Conservation (phyloP, 768 basidiomycete species). For the Termitomyces bulborhizus region DNA sequence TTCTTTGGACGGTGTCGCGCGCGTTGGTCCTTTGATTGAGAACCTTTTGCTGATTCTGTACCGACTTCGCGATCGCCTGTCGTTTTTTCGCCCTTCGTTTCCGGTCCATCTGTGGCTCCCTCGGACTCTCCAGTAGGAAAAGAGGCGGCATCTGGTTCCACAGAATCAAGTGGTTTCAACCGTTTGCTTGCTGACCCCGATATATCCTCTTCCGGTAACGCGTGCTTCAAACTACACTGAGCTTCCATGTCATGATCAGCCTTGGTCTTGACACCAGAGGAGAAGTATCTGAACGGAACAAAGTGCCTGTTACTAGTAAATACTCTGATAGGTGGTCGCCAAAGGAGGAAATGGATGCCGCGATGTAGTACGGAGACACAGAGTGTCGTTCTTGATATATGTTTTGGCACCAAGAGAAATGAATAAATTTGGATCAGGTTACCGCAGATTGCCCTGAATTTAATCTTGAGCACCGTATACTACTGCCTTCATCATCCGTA, state of each 20-base stretch:
- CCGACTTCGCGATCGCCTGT: not conserved
- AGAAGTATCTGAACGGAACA: not conserved
- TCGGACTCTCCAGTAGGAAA: not conserved
- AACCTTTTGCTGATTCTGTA: not conserved
- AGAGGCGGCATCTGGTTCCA: not conserved
- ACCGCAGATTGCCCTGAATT: not conserved
- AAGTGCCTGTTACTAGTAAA: not conserved
- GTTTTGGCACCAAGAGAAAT: not conserved
- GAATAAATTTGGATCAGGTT: not conserved
- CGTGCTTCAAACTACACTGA: slow-evolving; percentile 9
- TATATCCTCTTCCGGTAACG: slow-evolving; percentile 1
- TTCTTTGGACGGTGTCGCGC: slow-evolving; percentile 27
- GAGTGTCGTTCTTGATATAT: slow-evolving; percentile 9
- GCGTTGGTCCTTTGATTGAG: slow-evolving; percentile 2
- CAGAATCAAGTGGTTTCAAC: slow-evolving; percentile 4
- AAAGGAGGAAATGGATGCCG: not conserved
- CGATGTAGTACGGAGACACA: slow-evolving; percentile 2
- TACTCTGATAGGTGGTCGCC: not conserved
- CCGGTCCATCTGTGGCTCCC: not conserved
- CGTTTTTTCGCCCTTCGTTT: not conserved
- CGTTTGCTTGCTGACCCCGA: slow-evolving; percentile 8
- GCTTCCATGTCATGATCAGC: slow-evolving; percentile 7
- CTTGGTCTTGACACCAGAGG: not conserved
- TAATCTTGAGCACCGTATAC: no score
- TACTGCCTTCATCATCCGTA: not conserved